A percentile compares a stretch with the other conserved stretches of the same genome.
Evolutionary conservation across 768 basidiomycete species (phyloP).

Genomic region (Tulasnella sp.): DNA sequence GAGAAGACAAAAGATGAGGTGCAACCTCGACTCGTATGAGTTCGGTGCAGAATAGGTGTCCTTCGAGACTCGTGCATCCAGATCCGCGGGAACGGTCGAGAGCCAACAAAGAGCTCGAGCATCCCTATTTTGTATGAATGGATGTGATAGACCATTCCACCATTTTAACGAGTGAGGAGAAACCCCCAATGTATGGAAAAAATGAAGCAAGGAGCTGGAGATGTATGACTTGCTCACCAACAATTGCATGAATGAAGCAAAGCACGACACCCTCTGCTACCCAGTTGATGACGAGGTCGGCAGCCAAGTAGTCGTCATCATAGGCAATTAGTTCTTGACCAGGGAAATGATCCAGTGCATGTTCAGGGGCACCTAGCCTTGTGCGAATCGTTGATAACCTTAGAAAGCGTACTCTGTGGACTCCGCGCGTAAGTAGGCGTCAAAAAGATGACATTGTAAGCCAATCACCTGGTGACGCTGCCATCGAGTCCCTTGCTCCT

Average conservation of each 20-base stretch:
- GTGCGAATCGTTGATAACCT: constrained; percentile 62
- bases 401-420: constrained; percentile 58
- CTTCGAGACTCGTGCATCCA: too few relatives aligned
- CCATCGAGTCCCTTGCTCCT: constrained; percentile 66
- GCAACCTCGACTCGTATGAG: too few relatives aligned
- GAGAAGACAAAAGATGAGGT: background rate
- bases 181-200: background rate
- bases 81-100: background rate
- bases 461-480: constrained; percentile 58
- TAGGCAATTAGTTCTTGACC: constrained; percentile 56
- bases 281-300: constrained; percentile 83
- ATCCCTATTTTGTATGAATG: background rate
- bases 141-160: background rate
- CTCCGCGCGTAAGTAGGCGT: background rate
- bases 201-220: background rate
- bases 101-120: background rate
- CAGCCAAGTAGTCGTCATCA: constrained; percentile 68
- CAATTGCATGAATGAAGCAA: constrained; percentile 76
- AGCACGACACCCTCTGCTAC: constrained; percentile 76
- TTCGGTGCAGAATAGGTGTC: too few relatives aligned
- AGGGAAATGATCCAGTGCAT: constrained; percentile 35
- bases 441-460: constrained; percentile 9
- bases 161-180: background rate
- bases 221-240: constrained; percentile 37
- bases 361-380: constrained; percentile 48